These are phyloP conservation scores for Cercophora sp. DNA, from an alignment of 495 filamentous ascomycete genomes.

Conservation along the genomic window DNA sequence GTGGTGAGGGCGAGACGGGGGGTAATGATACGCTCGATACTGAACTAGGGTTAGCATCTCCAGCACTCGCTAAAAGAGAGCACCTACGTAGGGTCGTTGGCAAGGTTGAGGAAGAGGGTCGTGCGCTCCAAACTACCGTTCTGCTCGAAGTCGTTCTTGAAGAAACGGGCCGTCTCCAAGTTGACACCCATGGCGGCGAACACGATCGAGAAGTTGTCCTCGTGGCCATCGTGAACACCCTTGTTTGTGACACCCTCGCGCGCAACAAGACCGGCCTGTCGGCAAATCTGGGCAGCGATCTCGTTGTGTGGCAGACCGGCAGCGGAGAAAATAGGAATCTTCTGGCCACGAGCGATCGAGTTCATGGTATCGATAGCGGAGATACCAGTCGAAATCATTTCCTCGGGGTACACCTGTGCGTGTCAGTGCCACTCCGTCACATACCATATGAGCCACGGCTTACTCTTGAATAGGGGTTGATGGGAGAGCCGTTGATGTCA, in stretches of 20 bases:
- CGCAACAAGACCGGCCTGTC: slow-evolving; percentile 89
- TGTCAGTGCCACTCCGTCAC: slow-evolving; percentile 16
- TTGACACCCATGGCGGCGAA: slow-evolving; percentile 99
- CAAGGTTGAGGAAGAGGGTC: slow-evolving; percentile 96
- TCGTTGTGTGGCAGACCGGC: slow-evolving; percentile 98
- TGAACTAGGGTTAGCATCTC: slow-evolving; percentile 37
- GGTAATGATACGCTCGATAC: slow-evolving; percentile 99
- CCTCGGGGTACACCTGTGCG: slow-evolving; percentile 87
- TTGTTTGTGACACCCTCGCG: slow-evolving; percentile 75
- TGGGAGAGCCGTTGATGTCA: slow-evolving; percentile 98
- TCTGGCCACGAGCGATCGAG: slow-evolving; percentile 98
- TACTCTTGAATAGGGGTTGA: slow-evolving; percentile 97
- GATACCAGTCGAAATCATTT: slow-evolving; percentile 99
- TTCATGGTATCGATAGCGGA: slow-evolving; percentile 99
- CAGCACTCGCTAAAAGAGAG: not conserved
- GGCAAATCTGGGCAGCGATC: slow-evolving; percentile 95
- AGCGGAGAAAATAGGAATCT: slow-evolving; percentile 99
- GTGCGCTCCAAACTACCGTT: slow-evolving; percentile 97
- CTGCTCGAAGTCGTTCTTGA: slow-evolving; percentile 98
- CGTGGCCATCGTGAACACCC: slow-evolving; percentile 91
- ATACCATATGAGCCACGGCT: slow-evolving; percentile 17
- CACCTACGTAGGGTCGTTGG: slow-evolving; percentile 93
- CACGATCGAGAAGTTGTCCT: slow-evolving; percentile 99
- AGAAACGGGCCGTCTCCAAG: slow-evolving; percentile 97
- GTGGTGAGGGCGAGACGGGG: slow-evolving; percentile 97